Conservation (phyloP, 2,329 filamentous ascomycete genomes). For the Fusarium humuli region DNA sequence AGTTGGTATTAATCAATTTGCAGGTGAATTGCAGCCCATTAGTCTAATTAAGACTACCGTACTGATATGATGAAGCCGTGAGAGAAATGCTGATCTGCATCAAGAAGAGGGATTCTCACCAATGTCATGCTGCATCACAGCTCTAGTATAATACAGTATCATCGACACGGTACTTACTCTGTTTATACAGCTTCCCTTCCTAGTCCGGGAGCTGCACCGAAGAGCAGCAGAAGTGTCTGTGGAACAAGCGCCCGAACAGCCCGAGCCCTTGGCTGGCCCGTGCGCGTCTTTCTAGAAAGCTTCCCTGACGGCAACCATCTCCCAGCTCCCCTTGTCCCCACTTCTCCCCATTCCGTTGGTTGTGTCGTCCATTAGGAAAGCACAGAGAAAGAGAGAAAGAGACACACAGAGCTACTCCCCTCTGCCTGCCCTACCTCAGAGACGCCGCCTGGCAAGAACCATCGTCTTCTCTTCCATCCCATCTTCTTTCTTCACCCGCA, state of each 20-base stretch:
- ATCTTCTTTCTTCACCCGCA: constrained; percentile 9
- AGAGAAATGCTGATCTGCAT: constrained; percentile 10
- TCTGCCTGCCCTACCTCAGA: constrained; percentile 17
- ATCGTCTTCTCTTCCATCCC: constrained; percentile 15
- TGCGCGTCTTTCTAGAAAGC: constrained; percentile 48
- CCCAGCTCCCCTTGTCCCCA: constrained; percentile 30
- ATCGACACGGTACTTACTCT: constrained; percentile 9
- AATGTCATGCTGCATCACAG: constrained; percentile 14
- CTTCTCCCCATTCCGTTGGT: constrained; percentile 42
- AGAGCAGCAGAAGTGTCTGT: constrained; percentile 43
- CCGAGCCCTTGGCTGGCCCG: constrained; percentile 26
- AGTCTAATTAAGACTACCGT: neutral
- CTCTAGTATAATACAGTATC: neutral
- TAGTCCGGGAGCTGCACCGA: constrained; percentile 48
- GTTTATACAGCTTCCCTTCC: constrained; percentile 7
- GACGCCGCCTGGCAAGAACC: constrained; percentile 15
- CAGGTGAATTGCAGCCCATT: neutral
- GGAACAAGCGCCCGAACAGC: constrained; percentile 43
- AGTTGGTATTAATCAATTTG: neutral
- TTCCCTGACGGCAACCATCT: constrained; percentile 44
- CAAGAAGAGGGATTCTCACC: neutral
- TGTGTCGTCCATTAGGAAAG: constrained; percentile 16
- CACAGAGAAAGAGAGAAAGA: neutral
- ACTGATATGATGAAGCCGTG: neutral
- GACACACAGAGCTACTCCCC: constrained; percentile 20